Conservation (phyloP, 441 rosid species). For the Eutrema salsugineum region DNA sequence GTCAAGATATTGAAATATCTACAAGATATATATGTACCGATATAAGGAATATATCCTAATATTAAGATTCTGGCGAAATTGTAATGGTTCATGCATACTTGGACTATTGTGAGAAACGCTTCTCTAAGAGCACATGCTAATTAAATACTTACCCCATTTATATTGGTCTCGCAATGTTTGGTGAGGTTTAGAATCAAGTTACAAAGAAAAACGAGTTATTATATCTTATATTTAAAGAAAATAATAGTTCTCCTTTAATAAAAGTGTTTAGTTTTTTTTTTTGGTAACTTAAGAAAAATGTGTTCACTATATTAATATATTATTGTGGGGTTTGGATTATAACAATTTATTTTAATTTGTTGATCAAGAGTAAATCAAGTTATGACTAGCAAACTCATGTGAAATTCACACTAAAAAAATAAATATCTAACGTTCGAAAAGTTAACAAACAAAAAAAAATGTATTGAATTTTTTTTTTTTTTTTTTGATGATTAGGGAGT, state of each 20-base stretch:
- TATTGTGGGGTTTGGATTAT: background rate
- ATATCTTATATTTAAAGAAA: background rate
- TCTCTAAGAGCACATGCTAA: constrained; percentile 21
- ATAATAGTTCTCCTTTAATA: background rate
- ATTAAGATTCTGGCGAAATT: background rate
- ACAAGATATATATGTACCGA: too few relatives aligned
- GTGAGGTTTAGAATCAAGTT: constrained; percentile 21
- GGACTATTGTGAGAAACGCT: constrained; percentile 18
- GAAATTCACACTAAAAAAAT: background rate
- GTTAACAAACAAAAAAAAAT: background rate
- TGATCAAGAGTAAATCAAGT: background rate
- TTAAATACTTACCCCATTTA: background rate
- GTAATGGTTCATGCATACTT: constrained; percentile 28
- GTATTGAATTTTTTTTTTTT: background rate
- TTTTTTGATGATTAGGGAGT: too few relatives aligned
- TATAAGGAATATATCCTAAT: too few relatives aligned
- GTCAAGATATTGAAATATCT: too few relatives aligned
- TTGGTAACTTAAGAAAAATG: background rate
- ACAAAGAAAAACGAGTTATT: background rate
- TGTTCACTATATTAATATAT: background rate
- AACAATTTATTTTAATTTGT: background rate
- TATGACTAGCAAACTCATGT: background rate
- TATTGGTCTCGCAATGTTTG: constrained; percentile 15
- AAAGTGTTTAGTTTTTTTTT: background rate
- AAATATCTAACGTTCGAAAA: background rate